Evolutionary conservation across 2,329 filamentous ascomycete genomes (phyloP), one percentile per base, ranked within the genome.

Genomic region (Cladophialophora immunda): DNA sequence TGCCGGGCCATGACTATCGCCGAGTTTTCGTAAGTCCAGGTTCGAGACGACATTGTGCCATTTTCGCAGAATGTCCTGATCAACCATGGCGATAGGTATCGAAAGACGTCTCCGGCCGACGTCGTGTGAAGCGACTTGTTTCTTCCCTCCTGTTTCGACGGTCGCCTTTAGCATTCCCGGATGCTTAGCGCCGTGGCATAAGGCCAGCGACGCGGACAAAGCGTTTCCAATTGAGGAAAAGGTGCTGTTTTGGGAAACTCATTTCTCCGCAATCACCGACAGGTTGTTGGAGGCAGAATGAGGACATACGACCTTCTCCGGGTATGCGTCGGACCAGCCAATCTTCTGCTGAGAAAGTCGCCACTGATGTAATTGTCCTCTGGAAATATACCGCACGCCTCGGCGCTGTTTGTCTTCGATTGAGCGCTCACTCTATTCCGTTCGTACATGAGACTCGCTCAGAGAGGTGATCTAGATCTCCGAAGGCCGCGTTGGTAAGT

Each of bases 201-300:
- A 22, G 8, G 45, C 45, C 45, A 41, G n/a, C 15, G 8, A 30
- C 15, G 22, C n/a, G 11, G 27, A 30, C 17, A 47, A 22, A 19
- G 17, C 41, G 17, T 3, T 34, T 45, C 58, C 58, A 36, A 54
- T 8, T n/a, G 30, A 6, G 58, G 8, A 25, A 32, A 54, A 4
- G 13, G 11, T 54, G 8, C 45, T n/a, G 9, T n/a, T 54, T 54
- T 9, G 11, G 58, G 58, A 34, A 61, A 52, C 29, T 4, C 22
- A 30, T 59, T 38, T n/a, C 30, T 38, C 58, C 47, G 58, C 58
- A 61, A 61, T 54, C 45, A 9, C 58, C 58, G 58, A 53, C n/a
- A 30, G n/a, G 22, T 19, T 38, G 4, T 4, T 32, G 19, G 15
- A 15, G n/a, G 52, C 54, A 29, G 15, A 4, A 4, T 30, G 29